Evolutionary conservation across 768 basidiomycete genomes (phyloP).

Genomic region (Termitomyces sp.): DNA sequence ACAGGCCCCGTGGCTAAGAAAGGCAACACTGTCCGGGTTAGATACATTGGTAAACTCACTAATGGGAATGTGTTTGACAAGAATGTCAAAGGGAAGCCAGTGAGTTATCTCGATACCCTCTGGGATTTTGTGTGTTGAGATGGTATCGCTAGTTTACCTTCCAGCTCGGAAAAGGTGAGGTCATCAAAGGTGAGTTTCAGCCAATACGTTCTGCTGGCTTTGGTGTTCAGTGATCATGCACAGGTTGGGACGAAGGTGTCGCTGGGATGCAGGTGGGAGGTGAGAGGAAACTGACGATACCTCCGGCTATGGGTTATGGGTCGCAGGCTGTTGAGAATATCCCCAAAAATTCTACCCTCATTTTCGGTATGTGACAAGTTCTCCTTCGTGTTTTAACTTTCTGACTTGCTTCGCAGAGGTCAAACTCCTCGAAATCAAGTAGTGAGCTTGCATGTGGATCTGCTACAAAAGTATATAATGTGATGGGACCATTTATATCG

Average conservation of each 20-base stretch:
- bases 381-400: not conserved
- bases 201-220: not conserved
- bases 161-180: constrained; percentile 79
- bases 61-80: constrained; percentile 75
- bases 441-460: constrained; percentile 12
- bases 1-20: constrained; percentile 83
- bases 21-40: constrained; percentile 77
- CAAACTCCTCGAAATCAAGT: constrained; percentile 67
- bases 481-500: not conserved
- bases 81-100: constrained; percentile 82
- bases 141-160: constrained; percentile 54
- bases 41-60: constrained; percentile 88
- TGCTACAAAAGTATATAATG: not conserved
- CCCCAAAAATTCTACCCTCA: constrained; percentile 75
- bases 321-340: constrained; percentile 52
- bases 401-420: constrained; percentile 42
- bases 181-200: constrained; percentile 70
- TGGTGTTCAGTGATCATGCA: not conserved
- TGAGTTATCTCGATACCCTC: constrained; percentile 36
- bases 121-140: not conserved
- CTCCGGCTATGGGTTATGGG: constrained; percentile 69
- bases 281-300: constrained; percentile 76
- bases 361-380: constrained; percentile 58
- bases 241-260: constrained; percentile 90
- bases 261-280: constrained; percentile 90